Evolutionary conservation across 1,139 yeast species (phyloP).

Genomic region (Geotrichum reessii): DNA sequence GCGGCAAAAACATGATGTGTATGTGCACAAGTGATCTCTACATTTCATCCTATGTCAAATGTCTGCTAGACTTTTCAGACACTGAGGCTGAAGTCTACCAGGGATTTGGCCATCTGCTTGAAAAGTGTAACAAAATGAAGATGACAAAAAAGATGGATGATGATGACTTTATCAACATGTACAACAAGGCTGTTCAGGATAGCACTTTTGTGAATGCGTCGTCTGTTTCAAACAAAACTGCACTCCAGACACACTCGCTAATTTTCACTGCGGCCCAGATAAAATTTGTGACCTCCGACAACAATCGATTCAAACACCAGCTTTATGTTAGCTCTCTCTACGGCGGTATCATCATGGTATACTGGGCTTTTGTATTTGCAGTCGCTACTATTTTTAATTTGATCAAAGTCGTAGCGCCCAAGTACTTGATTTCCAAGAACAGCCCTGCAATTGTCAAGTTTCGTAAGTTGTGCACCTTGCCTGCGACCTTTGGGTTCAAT

Average conservation of each 20-base stretch:
- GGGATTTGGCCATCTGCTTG: not conserved
- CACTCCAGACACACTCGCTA: not conserved
- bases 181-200: not conserved
- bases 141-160: not conserved
- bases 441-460: not conserved
- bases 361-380: slow-evolving; percentile 12
- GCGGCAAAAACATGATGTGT: not conserved
- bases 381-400: slow-evolving; percentile 6
- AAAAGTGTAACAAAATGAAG: not conserved
- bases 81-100: not conserved
- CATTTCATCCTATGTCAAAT: slow-evolving; percentile 1
- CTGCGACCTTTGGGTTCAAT: slow-evolving; percentile 6
- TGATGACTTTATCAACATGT: not conserved
- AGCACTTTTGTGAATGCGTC: not conserved
- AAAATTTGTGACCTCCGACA: not conserved
- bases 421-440: not conserved
- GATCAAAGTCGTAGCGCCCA: not conserved
- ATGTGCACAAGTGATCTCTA: not conserved
- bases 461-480: not conserved
- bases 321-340: slow-evolving; percentile 7
- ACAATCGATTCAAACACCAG: not conserved
- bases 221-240: not conserved
- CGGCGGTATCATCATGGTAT: slow-evolving; percentile 11
- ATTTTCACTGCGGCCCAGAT: not conserved
- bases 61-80: not conserved